Percentiles rank a stretch among this genome's conserved stretches.
These are phyloP conservation scores for Hericium coralloides DNA, from an alignment of 768 basidiomycete genomes.

Conservation along the genomic window DNA sequence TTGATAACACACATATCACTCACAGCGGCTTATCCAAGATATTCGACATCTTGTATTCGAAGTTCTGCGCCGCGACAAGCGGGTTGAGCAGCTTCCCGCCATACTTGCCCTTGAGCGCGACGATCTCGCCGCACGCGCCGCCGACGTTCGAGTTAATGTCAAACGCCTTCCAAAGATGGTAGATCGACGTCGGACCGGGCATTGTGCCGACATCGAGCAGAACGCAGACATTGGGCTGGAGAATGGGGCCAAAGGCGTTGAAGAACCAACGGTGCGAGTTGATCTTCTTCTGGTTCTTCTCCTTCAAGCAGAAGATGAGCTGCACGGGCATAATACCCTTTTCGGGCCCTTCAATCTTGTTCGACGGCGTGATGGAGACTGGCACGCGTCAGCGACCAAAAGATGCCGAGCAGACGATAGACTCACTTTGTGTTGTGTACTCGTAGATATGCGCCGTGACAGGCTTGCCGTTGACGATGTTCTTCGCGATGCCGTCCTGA, in stretches of 20 bases:
- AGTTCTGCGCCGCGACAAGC: conserved; percentile 85
- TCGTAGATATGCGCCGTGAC: conserved; percentile 91
- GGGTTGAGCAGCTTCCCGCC: conserved; percentile 77
- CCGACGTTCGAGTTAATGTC: conserved; percentile 88
- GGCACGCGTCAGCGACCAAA: conserved; percentile 1
- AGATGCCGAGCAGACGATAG: neutral
- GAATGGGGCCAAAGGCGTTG: conserved; percentile 75
- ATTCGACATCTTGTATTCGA: conserved; percentile 92
- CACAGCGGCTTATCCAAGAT: conserved; percentile 85
- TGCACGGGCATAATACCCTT: conserved; percentile 84
- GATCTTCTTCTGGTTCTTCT: conserved; percentile 94
- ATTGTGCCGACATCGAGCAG: conserved; percentile 82
- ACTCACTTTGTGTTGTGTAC: conserved; percentile 83
- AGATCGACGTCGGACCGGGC: conserved; percentile 83
- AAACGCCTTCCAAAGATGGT: conserved; percentile 93
- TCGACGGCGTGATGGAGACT: conserved; percentile 77
- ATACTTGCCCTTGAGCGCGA: conserved; percentile 82
- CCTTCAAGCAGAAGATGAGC: conserved; percentile 85
- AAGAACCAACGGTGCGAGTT: conserved; percentile 95
- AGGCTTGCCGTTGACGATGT: conserved; percentile 69
- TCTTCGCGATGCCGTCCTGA: conserved; percentile 90
- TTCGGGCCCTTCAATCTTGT: conserved; percentile 76
- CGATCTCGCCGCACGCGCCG: conserved; percentile 94
- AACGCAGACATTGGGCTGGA: conserved; percentile 89
- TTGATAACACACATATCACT: conserved; percentile 10